A percentile compares a stretch with the other conserved stretches of the same genome.
Evolutionary conservation across 768 basidiomycete species (phyloP).

Genomic region (Calocybe gangraenosa): DNA sequence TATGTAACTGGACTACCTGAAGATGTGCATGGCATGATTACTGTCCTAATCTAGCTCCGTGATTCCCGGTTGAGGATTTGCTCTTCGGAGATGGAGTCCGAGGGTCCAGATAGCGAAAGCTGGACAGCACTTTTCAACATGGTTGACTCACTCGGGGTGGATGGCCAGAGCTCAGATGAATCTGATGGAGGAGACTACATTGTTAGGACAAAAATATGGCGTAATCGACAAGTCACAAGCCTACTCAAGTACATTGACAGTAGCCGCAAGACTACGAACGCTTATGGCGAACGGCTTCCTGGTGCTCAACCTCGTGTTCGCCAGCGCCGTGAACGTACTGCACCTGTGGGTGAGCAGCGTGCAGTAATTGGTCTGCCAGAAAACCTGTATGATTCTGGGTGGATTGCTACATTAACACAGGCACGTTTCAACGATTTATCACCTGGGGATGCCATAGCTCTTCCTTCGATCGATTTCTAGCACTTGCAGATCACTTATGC

Average conservation of each 20-base stretch:
- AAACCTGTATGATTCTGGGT: neutral
- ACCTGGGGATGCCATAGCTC: too few relatives aligned
- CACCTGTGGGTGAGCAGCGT: neutral
- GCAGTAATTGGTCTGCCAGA: neutral
- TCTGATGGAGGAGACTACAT: neutral
- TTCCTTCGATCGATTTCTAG: too few relatives aligned
- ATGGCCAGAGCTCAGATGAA: slow-evolving; percentile 2
- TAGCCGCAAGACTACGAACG: neutral
- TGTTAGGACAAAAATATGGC: neutral
- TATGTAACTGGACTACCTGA: too few relatives aligned
- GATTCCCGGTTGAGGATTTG: too few relatives aligned
- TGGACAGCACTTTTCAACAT: too few relatives aligned
- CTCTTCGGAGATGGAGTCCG: too few relatives aligned
- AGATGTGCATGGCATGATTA: too few relatives aligned
- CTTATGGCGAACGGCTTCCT: neutral
- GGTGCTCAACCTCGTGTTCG: neutral
- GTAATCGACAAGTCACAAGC: neutral
- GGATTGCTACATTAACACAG: too few relatives aligned
- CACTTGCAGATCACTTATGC: too few relatives aligned
- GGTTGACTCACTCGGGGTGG: neutral
- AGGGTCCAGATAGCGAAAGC: too few relatives aligned
- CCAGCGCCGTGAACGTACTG: neutral
- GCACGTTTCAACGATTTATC: too few relatives aligned
- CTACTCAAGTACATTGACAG: neutral
- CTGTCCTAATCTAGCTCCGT: too few relatives aligned